Evolutionary conservation across 805 yeast genomes (phyloP), one percentile per base, ranked within the genome.

Genomic region (fission yeast (Schizosaccharomyces pombe)): DNA sequence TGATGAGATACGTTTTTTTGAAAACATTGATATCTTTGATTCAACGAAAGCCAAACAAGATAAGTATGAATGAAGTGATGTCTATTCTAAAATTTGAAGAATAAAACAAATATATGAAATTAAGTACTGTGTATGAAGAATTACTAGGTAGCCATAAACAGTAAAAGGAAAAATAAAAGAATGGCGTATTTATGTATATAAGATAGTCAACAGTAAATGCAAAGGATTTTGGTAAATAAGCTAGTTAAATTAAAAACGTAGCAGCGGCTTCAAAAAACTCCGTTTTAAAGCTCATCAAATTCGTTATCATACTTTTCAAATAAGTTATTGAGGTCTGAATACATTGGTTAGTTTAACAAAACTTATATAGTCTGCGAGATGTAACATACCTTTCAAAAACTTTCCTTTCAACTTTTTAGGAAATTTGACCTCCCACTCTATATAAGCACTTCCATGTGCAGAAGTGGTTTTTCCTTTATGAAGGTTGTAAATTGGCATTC

Each of bases 401-500:
- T 24, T 19, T 8, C 49, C 49, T 26, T 19, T 22, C 14, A 43
- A 22, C 26, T 43, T 43, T 24, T 43, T 43, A 22, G 49, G 49
- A 29, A 43, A 43, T 12, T 24, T 43, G 8, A 49, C 33, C 14
- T 22, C 22, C 53, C 53, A 49, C 28, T 30, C 39, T 8, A 49
- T 49, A 30, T 29, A 49, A 30, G 39, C 39, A n/a, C 30, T 32
- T 9, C 53, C 53, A 49, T n/a, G 12, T 14, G 33, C 26, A 12
- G 28, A 24, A 1, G 53, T 31, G 4, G 53, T 24, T 30, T 49
- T 32, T 29, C 31, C 31, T 22, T 30, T 32, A 12, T 28, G 39
- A 4, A n/a, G 12, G 24, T 49, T 72, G 26, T 62, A 59, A 4
- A 71, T 57, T 1, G 97, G 97, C 96, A 91, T 85, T 26, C 98